Evolutionary conservation across 1,139 yeast species (phyloP), one percentile per base, ranked within the genome.

Genomic region (Candida smagusa): DNA sequence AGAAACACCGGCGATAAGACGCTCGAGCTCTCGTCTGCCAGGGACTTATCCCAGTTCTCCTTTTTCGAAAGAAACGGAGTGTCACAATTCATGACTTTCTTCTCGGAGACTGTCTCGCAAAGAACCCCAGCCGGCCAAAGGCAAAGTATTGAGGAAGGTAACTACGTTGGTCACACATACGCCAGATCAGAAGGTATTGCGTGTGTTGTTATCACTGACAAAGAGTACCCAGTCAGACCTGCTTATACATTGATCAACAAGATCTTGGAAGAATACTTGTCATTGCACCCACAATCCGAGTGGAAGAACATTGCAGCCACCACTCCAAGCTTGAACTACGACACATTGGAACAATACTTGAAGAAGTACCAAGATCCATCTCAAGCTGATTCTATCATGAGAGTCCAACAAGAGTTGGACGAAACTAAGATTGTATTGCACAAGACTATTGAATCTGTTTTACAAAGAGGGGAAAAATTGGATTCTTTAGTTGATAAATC

Each of bases 211-310:
- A 86, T 94, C 58, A 81, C 96, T 35, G 99, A 92, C 61, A 85
- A 85, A 60, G 97, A 92, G 52, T 92, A 92, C 62, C 98, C 98
- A 2, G 90, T 87, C 13, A 78, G 98, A 58, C 97, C 97, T n/a
- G 98, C 97, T 1, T 92, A 88, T 65, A 84, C 97, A 2, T 71
- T 92, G 47, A 76, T 92, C 54, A 92, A 90, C 74, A 92, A 89
- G 68, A 70, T 92, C 16, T 73, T 89, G 53, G 98, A 92, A 53
- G 97, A 92, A 61, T 92, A 88, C 63, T 68, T 90, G 43, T 74
- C 90, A 22, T 80, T 84, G 46, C 94, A 87, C 61, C 96, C 96
- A 6, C 74, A 79, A 36, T 59, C 63, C 24, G 80, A 82, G 46
- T 90, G 97, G 96, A 62, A 62, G 37, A 59, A 64, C 38, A 69